These are phyloP conservation scores for Pulicaria dysenterica DNA, from an alignment of 129 eudicot species.

Conservation along the genomic window DNA sequence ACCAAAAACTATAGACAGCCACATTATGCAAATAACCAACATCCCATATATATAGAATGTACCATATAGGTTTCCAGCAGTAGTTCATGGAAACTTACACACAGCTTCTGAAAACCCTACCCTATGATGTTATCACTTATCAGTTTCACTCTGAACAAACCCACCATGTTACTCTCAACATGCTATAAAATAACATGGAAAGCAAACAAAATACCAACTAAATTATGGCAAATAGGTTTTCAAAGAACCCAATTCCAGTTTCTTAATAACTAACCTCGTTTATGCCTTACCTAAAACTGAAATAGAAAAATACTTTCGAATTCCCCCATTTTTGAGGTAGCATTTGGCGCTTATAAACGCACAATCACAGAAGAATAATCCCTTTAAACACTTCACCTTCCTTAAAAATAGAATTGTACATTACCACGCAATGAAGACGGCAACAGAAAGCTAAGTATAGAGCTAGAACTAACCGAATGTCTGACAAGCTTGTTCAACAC, in stretches of 20 bases:
- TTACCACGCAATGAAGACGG: background rate
- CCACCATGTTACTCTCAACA: no score
- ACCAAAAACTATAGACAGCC: slow-evolving; percentile 17
- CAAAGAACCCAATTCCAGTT: no score
- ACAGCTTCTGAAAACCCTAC: no score
- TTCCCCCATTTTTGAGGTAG: slow-evolving; percentile 19
- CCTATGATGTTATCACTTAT: no score
- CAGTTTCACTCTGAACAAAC: no score
- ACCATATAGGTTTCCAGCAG: no score
- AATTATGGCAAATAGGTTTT: no score
- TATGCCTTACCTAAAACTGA: background rate
- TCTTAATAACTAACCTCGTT: background rate
- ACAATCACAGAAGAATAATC: background rate
- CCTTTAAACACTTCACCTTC: slow-evolving; percentile 14
- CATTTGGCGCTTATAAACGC: slow-evolving; percentile 6
- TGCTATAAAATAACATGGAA: no score
- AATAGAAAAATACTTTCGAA: slow-evolving; percentile 1
- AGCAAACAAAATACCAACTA: no score
- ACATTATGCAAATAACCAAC: slow-evolving; percentile 2
- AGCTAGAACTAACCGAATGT: slow-evolving; percentile 58
- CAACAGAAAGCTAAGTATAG: background rate
- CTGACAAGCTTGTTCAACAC: slow-evolving; percentile 72
- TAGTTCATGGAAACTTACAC: no score
- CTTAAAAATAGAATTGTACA: background rate
- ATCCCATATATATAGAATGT: background rate